phyloP scores from a whole-genome alignment of 768 basidiomycete genomes.

The Hypsizygus marmoreus region DNA sequence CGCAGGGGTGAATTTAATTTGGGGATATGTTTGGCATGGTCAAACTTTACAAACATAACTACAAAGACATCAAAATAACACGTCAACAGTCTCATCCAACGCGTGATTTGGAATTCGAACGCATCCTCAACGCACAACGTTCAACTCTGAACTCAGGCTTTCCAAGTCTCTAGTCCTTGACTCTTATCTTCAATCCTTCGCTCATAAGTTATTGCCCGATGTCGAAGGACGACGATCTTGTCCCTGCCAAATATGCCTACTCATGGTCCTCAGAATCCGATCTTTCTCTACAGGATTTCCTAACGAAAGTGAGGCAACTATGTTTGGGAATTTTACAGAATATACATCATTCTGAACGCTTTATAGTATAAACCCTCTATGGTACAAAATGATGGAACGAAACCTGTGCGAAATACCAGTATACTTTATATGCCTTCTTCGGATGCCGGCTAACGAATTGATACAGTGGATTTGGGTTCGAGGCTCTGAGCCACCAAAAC shows the following conservation, averaged over 20 bases:
- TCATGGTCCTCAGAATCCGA: conserved; percentile 48
- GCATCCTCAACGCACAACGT: too few relatives aligned
- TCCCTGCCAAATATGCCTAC: conserved; percentile 49
- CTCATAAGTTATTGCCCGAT: too few relatives aligned
- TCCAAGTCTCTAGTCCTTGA: too few relatives aligned
- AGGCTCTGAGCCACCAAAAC: conserved; percentile 24
- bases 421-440: background rate
- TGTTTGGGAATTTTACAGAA: background rate
- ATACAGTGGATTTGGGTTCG: conserved; percentile 70
- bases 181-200: too few relatives aligned
- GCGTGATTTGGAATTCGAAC: too few relatives aligned
- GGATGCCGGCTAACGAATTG: background rate
- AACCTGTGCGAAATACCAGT: conserved; percentile 53
- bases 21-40: too few relatives aligned
- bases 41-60: too few relatives aligned
- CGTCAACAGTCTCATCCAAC: too few relatives aligned
- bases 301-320: conserved; percentile 46
- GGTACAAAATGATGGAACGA: conserved; percentile 76
- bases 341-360: conserved; percentile 1
- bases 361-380: conserved; percentile 71
- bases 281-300: conserved; percentile 50
- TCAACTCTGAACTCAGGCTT: too few relatives aligned
- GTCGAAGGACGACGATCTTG: conserved; percentile 38
- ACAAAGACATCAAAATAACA: too few relatives aligned
- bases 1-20: too few relatives aligned